Evolutionary conservation across 148 eudicot species (phyloP).

Genomic region (Rhododendron simsii): DNA sequence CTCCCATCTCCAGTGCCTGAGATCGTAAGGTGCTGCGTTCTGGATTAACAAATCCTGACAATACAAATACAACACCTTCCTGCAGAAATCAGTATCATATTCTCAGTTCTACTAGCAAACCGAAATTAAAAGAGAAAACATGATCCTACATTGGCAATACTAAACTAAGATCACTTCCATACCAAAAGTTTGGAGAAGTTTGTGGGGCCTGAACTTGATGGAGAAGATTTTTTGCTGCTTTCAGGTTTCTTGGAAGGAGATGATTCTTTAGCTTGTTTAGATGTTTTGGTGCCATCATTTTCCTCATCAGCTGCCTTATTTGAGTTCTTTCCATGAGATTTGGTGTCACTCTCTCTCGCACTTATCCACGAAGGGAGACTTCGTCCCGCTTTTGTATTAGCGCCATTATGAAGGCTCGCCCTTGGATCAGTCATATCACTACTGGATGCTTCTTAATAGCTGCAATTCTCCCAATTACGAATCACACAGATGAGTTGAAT

Average conservation of each 20-base stretch:
- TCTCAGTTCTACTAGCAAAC: conserved; percentile 5
- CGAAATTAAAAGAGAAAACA: not conserved
- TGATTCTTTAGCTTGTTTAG: conserved; percentile 30
- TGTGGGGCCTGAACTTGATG: conserved; percentile 28
- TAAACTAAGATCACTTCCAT: not conserved
- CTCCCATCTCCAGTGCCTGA: conserved; percentile 93
- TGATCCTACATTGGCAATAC: not conserved
- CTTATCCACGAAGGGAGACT: conserved; percentile 93
- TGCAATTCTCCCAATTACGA: not conserved
- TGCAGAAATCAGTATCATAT: conserved; percentile 29
- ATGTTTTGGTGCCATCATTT: conserved; percentile 13
- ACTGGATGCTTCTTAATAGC: not conserved
- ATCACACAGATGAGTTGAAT: not conserved
- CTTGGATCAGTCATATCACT: conserved; percentile 43
- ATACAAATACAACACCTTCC: conserved; percentile 90
- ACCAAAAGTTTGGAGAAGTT: conserved; percentile 73
- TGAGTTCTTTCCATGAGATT: conserved; percentile 18
- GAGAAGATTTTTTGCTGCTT: conserved; percentile 19
- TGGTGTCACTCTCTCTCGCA: conserved; percentile 40
- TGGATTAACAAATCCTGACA: conserved; percentile 96
- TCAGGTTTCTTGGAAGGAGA: conserved; percentile 17
- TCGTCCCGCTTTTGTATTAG: conserved; percentile 37
- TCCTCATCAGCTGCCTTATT: conserved; percentile 22
- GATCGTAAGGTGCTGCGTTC: conserved; percentile 82
- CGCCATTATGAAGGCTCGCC: conserved; percentile 18